Conservation (phyloP, 345 rosid species). For the Dipteronia sinensis region DNA sequence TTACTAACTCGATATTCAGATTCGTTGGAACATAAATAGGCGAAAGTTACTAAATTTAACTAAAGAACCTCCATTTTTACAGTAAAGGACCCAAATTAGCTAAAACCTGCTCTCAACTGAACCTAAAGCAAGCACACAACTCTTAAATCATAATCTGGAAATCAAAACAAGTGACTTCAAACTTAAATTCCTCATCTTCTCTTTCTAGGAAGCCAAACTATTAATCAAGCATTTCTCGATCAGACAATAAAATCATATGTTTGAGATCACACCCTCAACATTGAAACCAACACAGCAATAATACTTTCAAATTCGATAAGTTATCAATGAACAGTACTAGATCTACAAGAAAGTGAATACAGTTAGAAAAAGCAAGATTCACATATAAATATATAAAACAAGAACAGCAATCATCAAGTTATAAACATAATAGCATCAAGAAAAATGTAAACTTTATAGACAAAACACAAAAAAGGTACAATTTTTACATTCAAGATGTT, state of each 20-base stretch:
- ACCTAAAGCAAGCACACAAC: neutral
- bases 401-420: neutral
- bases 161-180: neutral
- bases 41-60: neutral
- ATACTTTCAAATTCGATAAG: neutral
- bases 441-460: neutral
- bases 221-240: neutral
- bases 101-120: neutral
- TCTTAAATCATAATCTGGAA: neutral
- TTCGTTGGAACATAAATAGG: neutral
- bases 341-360: neutral
- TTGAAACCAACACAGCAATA: neutral
- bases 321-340: neutral
- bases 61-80: no score
- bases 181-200: neutral
- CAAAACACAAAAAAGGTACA: neutral
- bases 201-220: neutral
- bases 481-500: neutral
- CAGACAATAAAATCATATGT: neutral
- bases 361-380: neutral
- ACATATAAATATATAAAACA: neutral
- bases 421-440: no score
- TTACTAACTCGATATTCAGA: neutral
- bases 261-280: constrained; percentile 1
- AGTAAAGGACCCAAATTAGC: no score